Evolutionary conservation across 305 asterid genomes (phyloP).

Genomic region (Plantago lanceolata): DNA sequence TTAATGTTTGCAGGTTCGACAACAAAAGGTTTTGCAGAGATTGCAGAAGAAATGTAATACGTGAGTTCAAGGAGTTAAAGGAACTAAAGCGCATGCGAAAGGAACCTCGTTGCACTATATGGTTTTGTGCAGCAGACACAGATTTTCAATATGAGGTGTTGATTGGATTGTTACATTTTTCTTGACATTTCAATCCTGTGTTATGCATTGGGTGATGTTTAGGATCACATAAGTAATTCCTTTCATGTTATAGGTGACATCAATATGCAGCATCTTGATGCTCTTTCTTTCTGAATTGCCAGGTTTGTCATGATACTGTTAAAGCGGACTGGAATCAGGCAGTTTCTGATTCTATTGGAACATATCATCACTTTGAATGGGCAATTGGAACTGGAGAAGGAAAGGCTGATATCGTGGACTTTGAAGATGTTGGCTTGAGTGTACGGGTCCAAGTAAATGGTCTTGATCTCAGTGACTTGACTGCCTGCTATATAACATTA

Average conservation of each 20-base stretch:
- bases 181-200: slow-evolving; percentile 16
- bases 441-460: slow-evolving; percentile 75
- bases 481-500: slow-evolving; percentile 79
- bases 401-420: slow-evolving; percentile 83
- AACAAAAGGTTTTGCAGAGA: slow-evolving; percentile 99
- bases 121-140: slow-evolving; percentile 97
- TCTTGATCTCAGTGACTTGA: slow-evolving; percentile 76
- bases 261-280: slow-evolving; percentile 28
- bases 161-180: slow-evolving; percentile 16
- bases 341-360: slow-evolving; percentile 67
- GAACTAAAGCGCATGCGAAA: slow-evolving; percentile 84
- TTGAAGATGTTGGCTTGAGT: slow-evolving; percentile 85
- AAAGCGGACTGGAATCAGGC: slow-evolving; percentile 92
- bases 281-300: slow-evolving; percentile 32
- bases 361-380: slow-evolving; percentile 96
- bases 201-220: slow-evolving; percentile 10
- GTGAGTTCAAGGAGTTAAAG: slow-evolving; percentile 96
- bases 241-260: slow-evolving; percentile 3
- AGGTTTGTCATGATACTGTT: slow-evolving; percentile 87
- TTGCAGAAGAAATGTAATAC: slow-evolving; percentile 95
- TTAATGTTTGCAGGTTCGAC: slow-evolving; percentile 70
- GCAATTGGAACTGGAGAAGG: slow-evolving; percentile 97
- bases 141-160: slow-evolving; percentile 89
- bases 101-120: slow-evolving; percentile 82
- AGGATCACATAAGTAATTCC: slow-evolving; percentile 4